Evolutionary conservation across 2,329 filamentous ascomycete species (phyloP).

Genomic region (Coniochaeta prunicola): DNA sequence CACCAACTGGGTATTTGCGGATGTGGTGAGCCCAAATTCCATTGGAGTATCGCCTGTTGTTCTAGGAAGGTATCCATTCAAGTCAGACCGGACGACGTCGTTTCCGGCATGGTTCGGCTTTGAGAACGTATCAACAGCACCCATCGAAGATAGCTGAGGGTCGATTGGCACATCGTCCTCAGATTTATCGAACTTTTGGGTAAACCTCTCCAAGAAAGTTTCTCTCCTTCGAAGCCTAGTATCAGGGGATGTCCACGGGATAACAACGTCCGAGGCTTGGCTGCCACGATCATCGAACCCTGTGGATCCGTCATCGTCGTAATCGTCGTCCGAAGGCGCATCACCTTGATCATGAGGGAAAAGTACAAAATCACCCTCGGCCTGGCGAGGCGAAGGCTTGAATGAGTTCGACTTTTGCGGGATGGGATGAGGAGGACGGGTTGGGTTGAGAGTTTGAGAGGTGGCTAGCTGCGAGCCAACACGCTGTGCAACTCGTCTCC

Average conservation of each 20-base stretch:
- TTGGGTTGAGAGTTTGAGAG: not conserved
- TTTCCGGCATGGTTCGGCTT: not conserved
- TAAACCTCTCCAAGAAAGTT: constrained; percentile 16
- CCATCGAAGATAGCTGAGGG: constrained; percentile 8
- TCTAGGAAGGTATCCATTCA: not conserved
- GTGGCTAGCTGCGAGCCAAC: not conserved
- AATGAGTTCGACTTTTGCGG: not conserved
- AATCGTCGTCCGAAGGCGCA: constrained; percentile 11
- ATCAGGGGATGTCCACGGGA: constrained; percentile 15
- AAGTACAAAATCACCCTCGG: constrained; percentile 16
- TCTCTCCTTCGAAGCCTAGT: constrained; percentile 18
- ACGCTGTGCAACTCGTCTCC: not conserved
- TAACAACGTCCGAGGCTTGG: constrained; percentile 4
- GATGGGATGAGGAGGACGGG: not conserved
- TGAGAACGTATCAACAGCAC: constrained; percentile 1
- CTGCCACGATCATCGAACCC: constrained; percentile 5
- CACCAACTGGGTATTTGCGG: not conserved
- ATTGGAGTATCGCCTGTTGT: not conserved
- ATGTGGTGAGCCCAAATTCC: not conserved
- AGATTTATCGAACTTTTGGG: constrained; percentile 12
- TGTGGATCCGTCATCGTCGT: constrained; percentile 3
- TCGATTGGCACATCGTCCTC: constrained; percentile 7
- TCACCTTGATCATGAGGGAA: constrained; percentile 11
- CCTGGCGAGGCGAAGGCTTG: not conserved
- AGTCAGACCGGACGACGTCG: not conserved